Evolutionary conservation across 495 filamentous ascomycete species (phyloP).

Genomic region (Bombardia bombarda): DNA sequence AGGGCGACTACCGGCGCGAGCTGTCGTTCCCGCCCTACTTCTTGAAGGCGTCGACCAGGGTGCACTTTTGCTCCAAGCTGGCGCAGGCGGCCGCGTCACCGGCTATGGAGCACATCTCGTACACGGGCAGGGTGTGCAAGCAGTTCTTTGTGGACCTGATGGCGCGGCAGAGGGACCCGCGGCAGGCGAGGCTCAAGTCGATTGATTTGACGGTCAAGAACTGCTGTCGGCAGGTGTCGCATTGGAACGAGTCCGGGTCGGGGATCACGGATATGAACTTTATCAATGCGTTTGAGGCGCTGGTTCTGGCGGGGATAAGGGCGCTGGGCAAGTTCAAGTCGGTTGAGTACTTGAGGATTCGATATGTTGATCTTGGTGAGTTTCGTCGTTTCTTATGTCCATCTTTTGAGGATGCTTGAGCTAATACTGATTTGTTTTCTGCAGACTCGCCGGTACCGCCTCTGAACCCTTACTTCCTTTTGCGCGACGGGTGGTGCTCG

Average conservation of each 20-base stretch:
- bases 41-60: slow-evolving; percentile 40
- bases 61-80: slow-evolving; percentile 50
- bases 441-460: slow-evolving; percentile 47
- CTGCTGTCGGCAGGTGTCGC: slow-evolving; percentile 48
- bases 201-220: slow-evolving; percentile 64
- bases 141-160: slow-evolving; percentile 48
- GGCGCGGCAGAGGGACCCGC: slow-evolving; percentile 29
- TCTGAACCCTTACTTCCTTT: slow-evolving; percentile 60
- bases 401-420: slow-evolving; percentile 6
- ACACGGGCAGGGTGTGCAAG: slow-evolving; percentile 57
- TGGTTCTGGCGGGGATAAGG: slow-evolving; percentile 53
- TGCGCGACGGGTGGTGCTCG: slow-evolving; percentile 47
- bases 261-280: slow-evolving; percentile 62
- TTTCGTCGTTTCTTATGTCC: slow-evolving; percentile 14
- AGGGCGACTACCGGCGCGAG: slow-evolving; percentile 58
- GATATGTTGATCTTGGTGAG: slow-evolving; percentile 63
- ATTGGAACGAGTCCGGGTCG: slow-evolving; percentile 50
- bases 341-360: slow-evolving; percentile 54
- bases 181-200: slow-evolving; percentile 45
- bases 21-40: slow-evolving; percentile 44
- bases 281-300: slow-evolving; percentile 55
- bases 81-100: slow-evolving; percentile 47
- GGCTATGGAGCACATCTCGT: slow-evolving; percentile 53
- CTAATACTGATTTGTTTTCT: not conserved
- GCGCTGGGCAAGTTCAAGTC: slow-evolving; percentile 44